Conservation (phyloP, 345 rosid genomes). For the Nasturtium officinale region DNA sequence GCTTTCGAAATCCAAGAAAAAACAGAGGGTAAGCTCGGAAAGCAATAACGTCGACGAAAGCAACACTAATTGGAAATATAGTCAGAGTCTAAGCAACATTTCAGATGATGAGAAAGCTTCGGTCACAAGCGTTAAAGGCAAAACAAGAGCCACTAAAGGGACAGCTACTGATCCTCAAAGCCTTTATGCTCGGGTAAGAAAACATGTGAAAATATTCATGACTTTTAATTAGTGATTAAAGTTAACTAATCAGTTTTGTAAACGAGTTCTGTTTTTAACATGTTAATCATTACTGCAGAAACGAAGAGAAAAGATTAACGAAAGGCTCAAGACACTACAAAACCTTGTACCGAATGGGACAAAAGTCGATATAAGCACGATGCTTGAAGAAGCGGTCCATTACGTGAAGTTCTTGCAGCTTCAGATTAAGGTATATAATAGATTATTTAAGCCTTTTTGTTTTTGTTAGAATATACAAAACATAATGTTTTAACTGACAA, state of each 20-base stretch:
- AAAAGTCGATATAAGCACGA: conserved; percentile 89
- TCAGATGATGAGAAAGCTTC: conserved; percentile 72
- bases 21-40: conserved; percentile 42
- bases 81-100: conserved; percentile 57
- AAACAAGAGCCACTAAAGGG: conserved; percentile 72
- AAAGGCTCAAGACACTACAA: conserved; percentile 74
- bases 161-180: conserved; percentile 98
- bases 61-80: conserved; percentile 50
- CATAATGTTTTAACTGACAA: conserved; percentile 5
- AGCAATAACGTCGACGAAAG: conserved; percentile 45
- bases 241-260: neutral
- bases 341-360: conserved; percentile 93
- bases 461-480: neutral
- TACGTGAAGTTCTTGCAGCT: conserved; percentile 91
- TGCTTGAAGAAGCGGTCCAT: conserved; percentile 94
- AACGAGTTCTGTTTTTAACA: neutral
- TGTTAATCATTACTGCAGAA: conserved; percentile 51
- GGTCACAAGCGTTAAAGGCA: conserved; percentile 59
- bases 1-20: conserved; percentile 49
- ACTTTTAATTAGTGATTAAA: neutral
- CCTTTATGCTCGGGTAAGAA: conserved; percentile 82
- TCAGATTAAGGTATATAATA: conserved; percentile 68
- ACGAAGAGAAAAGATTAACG: conserved; percentile 87
- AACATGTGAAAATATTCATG: neutral
- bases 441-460: neutral